A percentile compares a stretch with the other conserved stretches of the same genome.
Conservation (phyloP, 2,329 filamentous ascomycete species). For the Botrytis pseudocinerea region DNA sequence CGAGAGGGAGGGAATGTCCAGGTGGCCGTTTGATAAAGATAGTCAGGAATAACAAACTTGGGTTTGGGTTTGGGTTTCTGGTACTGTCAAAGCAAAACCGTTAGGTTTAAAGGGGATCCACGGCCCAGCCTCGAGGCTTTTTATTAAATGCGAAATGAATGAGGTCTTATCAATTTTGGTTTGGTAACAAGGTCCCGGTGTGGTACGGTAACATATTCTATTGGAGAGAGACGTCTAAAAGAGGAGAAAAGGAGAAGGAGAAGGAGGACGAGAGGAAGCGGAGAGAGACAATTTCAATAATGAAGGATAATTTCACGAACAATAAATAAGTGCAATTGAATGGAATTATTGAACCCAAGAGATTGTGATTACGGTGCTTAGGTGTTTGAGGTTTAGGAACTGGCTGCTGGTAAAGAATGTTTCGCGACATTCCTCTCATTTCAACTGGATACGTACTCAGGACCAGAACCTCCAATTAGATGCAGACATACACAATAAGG, state of each 20-base stretch:
- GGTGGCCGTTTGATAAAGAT: neutral
- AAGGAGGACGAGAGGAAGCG: neutral
- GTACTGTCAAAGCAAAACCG: conserved; percentile 11
- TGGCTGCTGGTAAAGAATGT: conserved; percentile 2
- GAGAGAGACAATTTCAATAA: neutral
- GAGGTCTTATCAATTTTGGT: conserved; percentile 12
- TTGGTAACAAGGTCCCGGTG: conserved; percentile 9
- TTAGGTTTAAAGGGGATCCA: conserved; percentile 15
- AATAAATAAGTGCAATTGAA: neutral
- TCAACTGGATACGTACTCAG: neutral
- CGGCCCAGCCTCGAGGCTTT: conserved; percentile 11
- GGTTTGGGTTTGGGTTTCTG: neutral
- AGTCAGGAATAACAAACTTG: neutral
- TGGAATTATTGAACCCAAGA: neutral
- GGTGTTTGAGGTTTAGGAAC: conserved; percentile 10
- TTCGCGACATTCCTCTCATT: conserved; percentile 15
- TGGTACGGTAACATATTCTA: conserved; percentile 13
- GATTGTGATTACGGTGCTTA: neutral
- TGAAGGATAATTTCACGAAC: neutral
- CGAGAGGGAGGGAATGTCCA: conserved; percentile 6
- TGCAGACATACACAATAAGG: neutral
- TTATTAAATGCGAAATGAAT: conserved; percentile 15
- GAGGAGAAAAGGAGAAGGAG: neutral
- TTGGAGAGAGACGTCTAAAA: neutral
- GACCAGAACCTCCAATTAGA: neutral